phyloP scores from a whole-genome alignment of 2,329 filamentous ascomycete genomes.

The Penicillium palitans region DNA sequence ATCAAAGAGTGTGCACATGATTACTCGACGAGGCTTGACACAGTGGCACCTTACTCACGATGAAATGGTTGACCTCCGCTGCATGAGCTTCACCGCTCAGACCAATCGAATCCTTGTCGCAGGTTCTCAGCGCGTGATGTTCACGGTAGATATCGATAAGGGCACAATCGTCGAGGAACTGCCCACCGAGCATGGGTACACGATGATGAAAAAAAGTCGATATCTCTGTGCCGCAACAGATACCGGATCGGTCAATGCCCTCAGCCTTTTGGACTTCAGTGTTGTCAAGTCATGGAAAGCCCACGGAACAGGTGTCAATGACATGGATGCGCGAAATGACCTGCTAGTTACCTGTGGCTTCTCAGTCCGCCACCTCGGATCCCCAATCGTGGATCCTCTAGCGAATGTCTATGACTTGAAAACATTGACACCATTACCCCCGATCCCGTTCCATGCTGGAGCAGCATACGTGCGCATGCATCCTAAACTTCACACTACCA shows the following conservation, averaged over 20 bases:
- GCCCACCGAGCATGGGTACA: slow-evolving; percentile 74
- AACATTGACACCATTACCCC: slow-evolving; percentile 80
- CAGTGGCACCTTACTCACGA: slow-evolving; percentile 83
- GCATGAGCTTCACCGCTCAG: slow-evolving; percentile 93
- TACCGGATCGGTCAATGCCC: slow-evolving; percentile 77
- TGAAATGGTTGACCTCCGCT: slow-evolving; percentile 82
- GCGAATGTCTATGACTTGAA: slow-evolving; percentile 96
- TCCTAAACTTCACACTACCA: slow-evolving; percentile 90
- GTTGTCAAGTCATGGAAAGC: slow-evolving; percentile 87
- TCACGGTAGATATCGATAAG: slow-evolving; percentile 71
- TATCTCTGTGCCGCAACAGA: slow-evolving; percentile 91
- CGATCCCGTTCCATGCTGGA: slow-evolving; percentile 87
- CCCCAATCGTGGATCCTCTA: slow-evolving; percentile 83
- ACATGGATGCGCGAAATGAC: slow-evolving; percentile 96
- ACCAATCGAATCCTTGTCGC: slow-evolving; percentile 83
- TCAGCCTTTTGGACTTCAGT: slow-evolving; percentile 75
- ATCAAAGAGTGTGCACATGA: slow-evolving; percentile 80
- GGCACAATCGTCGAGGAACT: slow-evolving; percentile 72
- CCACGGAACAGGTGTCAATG: slow-evolving; percentile 83
- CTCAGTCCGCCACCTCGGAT: slow-evolving; percentile 75
- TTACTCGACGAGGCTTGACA: slow-evolving; percentile 75
- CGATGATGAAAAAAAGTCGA: slow-evolving; percentile 82
- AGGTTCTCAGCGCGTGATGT: slow-evolving; percentile 82
- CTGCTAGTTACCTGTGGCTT: slow-evolving; percentile 95
- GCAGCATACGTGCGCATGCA: slow-evolving; percentile 97